phyloP scores from a whole-genome alignment of 1,139 yeast species.

The Yamadazyma mexicana region DNA sequence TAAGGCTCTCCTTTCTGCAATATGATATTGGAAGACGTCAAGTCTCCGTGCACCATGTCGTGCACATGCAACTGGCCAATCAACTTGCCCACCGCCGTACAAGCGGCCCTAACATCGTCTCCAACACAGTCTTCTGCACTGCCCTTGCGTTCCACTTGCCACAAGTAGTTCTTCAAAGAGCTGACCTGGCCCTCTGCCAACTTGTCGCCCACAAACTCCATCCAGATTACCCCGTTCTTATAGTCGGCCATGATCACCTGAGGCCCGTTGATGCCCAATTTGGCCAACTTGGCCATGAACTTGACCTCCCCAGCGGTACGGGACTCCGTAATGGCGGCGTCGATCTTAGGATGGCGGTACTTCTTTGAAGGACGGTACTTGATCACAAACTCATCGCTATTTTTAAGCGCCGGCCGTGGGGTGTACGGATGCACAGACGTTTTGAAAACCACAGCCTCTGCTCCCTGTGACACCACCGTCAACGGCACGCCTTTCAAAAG shows the following conservation, averaged over 20 bases:
- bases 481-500: slow-evolving; percentile 51
- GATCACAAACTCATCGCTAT: slow-evolving; percentile 51
- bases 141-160: slow-evolving; percentile 52
- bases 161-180: slow-evolving; percentile 69
- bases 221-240: slow-evolving; percentile 82
- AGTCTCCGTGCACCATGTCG: slow-evolving; percentile 91
- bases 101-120: slow-evolving; percentile 39
- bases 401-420: slow-evolving; percentile 8
- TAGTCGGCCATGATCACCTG: slow-evolving; percentile 69
- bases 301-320: slow-evolving; percentile 86
- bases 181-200: slow-evolving; percentile 52
- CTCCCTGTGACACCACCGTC: slow-evolving; percentile 81
- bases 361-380: slow-evolving; percentile 89
- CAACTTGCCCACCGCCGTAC: slow-evolving; percentile 60
- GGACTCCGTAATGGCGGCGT: slow-evolving; percentile 70
- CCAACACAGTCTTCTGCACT: slow-evolving; percentile 26
- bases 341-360: slow-evolving; percentile 85
- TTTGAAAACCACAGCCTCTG: slow-evolving; percentile 82
- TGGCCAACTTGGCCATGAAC: slow-evolving; percentile 60
- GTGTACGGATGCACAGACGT: slow-evolving; percentile 68
- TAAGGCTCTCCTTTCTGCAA: slow-evolving; percentile 49
- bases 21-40: slow-evolving; percentile 87
- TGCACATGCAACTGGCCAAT: slow-evolving; percentile 72
- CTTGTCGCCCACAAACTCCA: slow-evolving; percentile 68
- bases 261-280: slow-evolving; percentile 66